Evolutionary conservation across 306 rosid genomes (phyloP), one percentile per base, ranked within the genome.

Genomic region (Sphenostylis stenocarpa): DNA sequence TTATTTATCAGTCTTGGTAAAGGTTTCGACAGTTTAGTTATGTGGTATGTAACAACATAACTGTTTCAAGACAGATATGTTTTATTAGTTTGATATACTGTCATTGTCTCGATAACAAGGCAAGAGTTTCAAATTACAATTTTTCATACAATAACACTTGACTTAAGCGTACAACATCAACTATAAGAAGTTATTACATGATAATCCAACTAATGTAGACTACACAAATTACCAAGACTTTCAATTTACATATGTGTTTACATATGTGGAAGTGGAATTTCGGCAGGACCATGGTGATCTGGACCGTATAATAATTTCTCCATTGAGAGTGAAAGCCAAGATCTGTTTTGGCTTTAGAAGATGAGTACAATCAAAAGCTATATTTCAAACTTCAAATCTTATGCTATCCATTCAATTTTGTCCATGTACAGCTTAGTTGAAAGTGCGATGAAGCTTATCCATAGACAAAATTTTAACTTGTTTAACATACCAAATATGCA

Each of bases 371-470:
- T 38, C 23, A 65, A 38, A 41, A 73, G 17, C 66, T 56, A 66
- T 16, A 60, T 23, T 56, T 56, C 72, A 75, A 69, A 38, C 36
- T 29, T 61, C 16, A 29, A 72, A 49, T 45, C 45, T 45, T 75
- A 17, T 38, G 29, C 56, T 29, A 69, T 38, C 19, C 58, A n/a
- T 49, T 16, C 38, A 57, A 39, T 29, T 68, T 26, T 20, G 16
- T n/a, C 9, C 67, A 75, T 41, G 15, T 41, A 41, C 28, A 36
- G 75, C 31, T 60, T 67, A 68, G 47, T 70, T 20, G 41, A 47
- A 67, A 67, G 28, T 60, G 34, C 28, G 3, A 73, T 26, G 34
- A 58, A 44, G 47, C 13, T 57, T 8, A 72, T 17, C 48, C 67
- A 28, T 6, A 80, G 38, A 72, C 28, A 17, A 44, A 6, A 29